Evolutionary conservation across 1,284 basidiomycete species (phyloP), one percentile per base, ranked within the genome.

Genomic region (Malassezia furfur): DNA sequence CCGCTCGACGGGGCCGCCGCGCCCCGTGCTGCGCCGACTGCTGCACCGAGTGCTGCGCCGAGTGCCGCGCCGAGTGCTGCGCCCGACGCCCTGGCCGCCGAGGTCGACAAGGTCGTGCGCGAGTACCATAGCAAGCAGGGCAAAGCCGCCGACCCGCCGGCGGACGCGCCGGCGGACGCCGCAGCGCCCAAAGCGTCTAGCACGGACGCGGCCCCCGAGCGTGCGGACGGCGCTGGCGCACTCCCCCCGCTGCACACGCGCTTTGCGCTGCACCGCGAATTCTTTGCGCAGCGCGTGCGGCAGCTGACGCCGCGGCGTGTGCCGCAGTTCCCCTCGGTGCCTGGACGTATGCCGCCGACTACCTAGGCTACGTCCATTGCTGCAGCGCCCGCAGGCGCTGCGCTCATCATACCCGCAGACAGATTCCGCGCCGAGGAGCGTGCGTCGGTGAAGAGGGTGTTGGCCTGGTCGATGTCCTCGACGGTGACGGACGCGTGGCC

Each of bases 391-490:
- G 38, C 25, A 4, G 51, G 32, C 19, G 52, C 45, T 10, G 30
- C 15, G 4, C 3, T 11, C 47, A 43, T 45, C n/a, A 30, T 22
- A 11, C 36, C 44, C 22, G 12, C 9, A 30, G 37, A 32, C 22
- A 48, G 21, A 28, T 48, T 25, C n/a, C 50, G 50, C 19, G 67
- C 68, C 9, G 66, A 68, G 30, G 62, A 62, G 68, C 91, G 91
- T 7, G 91, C 90, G 75, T 96, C 91, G 65, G 96, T 79, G 80
- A 98, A 98, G 21, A 98, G 80, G 22, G 61, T 58, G 73, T 90
- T 87, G 58, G 85, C 85, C 79, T 96, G 91, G 21, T 80, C 80
- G 48, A 98, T 84, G 72, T 98, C 93, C 59, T 91, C 86, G 10
- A 85, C 77, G 53, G 84, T 81, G 54, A 98, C 88, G 67, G 91